phyloP scores from a whole-genome alignment of 352 stramenopile species.

The Globisporangium apiculatum region DNA sequence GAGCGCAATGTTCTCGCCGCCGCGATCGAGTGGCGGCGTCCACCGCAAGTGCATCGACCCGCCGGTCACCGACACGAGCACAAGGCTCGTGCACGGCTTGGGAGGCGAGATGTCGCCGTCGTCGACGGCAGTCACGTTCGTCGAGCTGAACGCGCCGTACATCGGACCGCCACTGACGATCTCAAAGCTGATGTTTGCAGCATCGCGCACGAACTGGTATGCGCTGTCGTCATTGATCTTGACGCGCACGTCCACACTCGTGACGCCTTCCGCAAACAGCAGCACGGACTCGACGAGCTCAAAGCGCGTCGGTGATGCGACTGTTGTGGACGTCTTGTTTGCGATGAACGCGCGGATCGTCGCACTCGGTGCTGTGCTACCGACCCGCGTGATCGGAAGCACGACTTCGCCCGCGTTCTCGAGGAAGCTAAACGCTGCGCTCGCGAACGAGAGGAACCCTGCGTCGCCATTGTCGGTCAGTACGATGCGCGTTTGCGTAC shows the following conservation, averaged over 20 bases:
- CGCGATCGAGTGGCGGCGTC: slow-evolving; percentile 30
- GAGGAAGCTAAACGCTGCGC: slow-evolving; percentile 9
- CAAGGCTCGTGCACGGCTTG: slow-evolving; percentile 29
- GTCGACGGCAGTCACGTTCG: slow-evolving; percentile 36
- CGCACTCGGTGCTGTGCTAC: slow-evolving; percentile 19
- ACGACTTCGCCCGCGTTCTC: slow-evolving; percentile 24
- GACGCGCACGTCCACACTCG: slow-evolving; percentile 16
- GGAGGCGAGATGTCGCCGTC: slow-evolving; percentile 47
- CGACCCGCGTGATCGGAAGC: slow-evolving; percentile 23
- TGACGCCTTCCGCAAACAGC: slow-evolving; percentile 24
- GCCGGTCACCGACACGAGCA: slow-evolving; percentile 20
- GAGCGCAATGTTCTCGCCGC: slow-evolving; percentile 19
- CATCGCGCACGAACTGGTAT: slow-evolving; percentile 37
- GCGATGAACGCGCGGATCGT: slow-evolving; percentile 20
- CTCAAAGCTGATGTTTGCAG: slow-evolving; percentile 27
- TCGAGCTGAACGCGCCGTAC: slow-evolving; percentile 10
- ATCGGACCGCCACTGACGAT: slow-evolving; percentile 29
- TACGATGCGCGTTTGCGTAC: slow-evolving; percentile 24
- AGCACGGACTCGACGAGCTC: slow-evolving; percentile 21
- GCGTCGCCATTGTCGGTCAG: slow-evolving; percentile 50
- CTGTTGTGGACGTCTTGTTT: slow-evolving; percentile 9
- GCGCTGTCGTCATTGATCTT: slow-evolving; percentile 28
- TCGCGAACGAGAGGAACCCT: slow-evolving; percentile 36
- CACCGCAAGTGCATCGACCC: slow-evolving; percentile 37
- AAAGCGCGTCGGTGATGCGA: slow-evolving; percentile 17